Evolutionary conservation across 176 grass and related monocot genomes (phyloP).

Genomic region (Oryza longistaminata): DNA sequence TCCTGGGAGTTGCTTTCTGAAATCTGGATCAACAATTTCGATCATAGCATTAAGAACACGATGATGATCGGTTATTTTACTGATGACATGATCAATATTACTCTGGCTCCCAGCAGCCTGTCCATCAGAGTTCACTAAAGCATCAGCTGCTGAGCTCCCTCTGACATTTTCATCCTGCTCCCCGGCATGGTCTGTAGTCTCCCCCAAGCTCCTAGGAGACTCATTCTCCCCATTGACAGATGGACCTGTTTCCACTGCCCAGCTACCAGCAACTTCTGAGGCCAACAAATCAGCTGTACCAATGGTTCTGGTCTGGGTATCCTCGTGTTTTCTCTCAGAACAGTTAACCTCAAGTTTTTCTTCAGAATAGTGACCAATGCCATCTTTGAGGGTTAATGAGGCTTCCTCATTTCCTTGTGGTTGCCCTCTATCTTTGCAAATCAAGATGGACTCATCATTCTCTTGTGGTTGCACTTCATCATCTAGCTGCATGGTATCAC

Average conservation of each 20-base stretch:
- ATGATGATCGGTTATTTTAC: slow-evolving; percentile 45
- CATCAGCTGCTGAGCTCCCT: slow-evolving; percentile 43
- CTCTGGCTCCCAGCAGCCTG: slow-evolving; percentile 68
- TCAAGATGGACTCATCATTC: slow-evolving; percentile 43
- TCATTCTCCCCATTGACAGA: slow-evolving; percentile 72
- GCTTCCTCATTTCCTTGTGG: slow-evolving; percentile 25
- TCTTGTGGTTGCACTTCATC: slow-evolving; percentile 63
- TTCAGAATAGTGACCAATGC: slow-evolving; percentile 30
- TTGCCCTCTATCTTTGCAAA: slow-evolving; percentile 33
- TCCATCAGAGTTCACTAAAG: slow-evolving; percentile 57
- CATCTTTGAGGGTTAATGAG: slow-evolving; percentile 20
- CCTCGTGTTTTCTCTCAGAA: slow-evolving; percentile 50
- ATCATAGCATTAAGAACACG: slow-evolving; percentile 69
- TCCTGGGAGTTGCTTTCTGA: slow-evolving; percentile 49
- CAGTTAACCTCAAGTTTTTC: slow-evolving; percentile 47
- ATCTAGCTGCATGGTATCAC: slow-evolving; percentile 82
- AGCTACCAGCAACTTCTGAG: slow-evolving; percentile 91
- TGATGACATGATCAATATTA: slow-evolving; percentile 36
- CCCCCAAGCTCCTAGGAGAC: slow-evolving; percentile 55
- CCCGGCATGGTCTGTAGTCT: slow-evolving; percentile 37
- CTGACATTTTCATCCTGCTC: slow-evolving; percentile 19
- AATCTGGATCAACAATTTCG: slow-evolving; percentile 64
- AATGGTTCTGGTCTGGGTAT: slow-evolving; percentile 53
- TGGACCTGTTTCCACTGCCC: slow-evolving; percentile 75
- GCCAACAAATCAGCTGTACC: slow-evolving; percentile 81